These are phyloP conservation scores for Crithidia acanthocephali DNA, from an alignment of 208 protist genomes.

Conservation along the genomic window DNA sequence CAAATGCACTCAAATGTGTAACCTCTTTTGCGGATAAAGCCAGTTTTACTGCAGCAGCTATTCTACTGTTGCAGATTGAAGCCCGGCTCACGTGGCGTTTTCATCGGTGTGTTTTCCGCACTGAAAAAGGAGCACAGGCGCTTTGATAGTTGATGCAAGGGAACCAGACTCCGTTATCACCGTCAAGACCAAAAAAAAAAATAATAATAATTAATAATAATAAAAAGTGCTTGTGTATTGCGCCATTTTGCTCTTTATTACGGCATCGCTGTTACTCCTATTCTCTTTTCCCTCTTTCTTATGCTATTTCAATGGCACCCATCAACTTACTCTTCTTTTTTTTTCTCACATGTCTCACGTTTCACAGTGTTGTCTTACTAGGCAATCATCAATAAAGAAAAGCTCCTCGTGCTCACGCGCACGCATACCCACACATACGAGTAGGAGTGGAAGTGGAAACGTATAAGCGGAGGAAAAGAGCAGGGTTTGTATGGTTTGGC, in stretches of 20 bases:
- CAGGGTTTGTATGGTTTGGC: neutral
- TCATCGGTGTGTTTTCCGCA: no score
- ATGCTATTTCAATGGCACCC: neutral
- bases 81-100: no score
- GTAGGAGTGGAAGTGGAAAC: neutral
- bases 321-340: slow-evolving; percentile 1
- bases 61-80: no score
- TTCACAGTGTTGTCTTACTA: slow-evolving; percentile 22
- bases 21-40: no score
- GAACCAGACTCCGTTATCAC: no score
- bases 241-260: neutral
- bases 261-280: neutral
- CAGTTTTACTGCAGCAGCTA: no score
- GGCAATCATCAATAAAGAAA: slow-evolving; percentile 25
- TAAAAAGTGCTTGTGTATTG: no score
- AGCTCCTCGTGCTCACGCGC: neutral
- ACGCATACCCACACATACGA: neutral
- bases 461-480: neutral
- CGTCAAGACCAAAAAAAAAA: no score
- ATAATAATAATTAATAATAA: no score
- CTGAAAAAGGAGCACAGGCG: no score
- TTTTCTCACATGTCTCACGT: neutral
- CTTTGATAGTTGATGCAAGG: no score
- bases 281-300: neutral
- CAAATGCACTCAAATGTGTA: no score